phyloP scores from a whole-genome alignment of 331 rosid species.

The Rhamnella rubrinervis region DNA sequence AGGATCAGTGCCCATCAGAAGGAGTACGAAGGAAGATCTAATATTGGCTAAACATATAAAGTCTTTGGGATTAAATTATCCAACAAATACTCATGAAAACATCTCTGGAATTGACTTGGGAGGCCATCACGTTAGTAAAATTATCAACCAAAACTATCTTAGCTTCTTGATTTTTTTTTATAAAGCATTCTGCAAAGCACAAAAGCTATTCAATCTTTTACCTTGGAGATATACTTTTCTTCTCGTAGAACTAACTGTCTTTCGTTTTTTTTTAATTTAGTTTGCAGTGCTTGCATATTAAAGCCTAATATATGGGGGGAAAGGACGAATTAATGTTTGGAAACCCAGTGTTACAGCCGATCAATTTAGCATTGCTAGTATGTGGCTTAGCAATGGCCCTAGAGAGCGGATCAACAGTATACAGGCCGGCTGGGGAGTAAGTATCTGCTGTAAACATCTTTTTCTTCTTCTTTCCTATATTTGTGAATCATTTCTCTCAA shows the following conservation, averaged over 20 bases:
- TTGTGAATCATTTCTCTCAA: no score
- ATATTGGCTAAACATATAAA: slow-evolving; percentile 15
- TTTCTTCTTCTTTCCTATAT: background rate
- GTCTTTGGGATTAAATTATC: slow-evolving; percentile 14
- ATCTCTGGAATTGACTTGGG: background rate
- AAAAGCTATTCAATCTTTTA: no score
- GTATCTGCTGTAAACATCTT: background rate
- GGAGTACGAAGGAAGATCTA: slow-evolving; percentile 24
- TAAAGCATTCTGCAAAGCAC: no score
- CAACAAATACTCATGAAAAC: background rate
- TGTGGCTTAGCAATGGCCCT: slow-evolving; percentile 13
- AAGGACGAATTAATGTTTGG: slow-evolving; percentile 23
- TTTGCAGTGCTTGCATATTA: slow-evolving; percentile 12
- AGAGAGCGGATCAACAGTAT: slow-evolving; percentile 10
- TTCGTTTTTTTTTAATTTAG: background rate
- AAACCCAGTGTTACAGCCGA: slow-evolving; percentile 12
- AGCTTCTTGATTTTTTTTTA: background rate
- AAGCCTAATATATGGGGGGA: slow-evolving; percentile 3
- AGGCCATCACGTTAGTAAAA: slow-evolving; percentile 14
- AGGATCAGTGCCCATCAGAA: slow-evolving; percentile 27
- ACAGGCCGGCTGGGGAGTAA: slow-evolving; percentile 30
- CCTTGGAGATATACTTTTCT: background rate
- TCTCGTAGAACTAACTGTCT: background rate
- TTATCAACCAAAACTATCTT: background rate
- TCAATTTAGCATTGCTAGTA: slow-evolving; percentile 25